These are phyloP conservation scores for Xylaria multiplex DNA, from an alignment of 2,329 filamentous ascomycete species.

Conservation along the genomic window DNA sequence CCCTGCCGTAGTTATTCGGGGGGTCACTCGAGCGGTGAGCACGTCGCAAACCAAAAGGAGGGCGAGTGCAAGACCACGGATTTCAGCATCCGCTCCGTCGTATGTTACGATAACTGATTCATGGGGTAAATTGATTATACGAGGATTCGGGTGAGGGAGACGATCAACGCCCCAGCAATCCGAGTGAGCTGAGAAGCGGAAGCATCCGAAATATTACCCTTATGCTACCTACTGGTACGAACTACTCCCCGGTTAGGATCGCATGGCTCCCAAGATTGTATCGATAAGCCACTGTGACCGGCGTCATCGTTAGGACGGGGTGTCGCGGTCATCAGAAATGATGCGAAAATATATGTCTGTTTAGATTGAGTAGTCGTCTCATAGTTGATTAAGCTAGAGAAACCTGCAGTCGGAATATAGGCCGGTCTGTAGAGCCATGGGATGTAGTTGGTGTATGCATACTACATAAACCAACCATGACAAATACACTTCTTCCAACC, in stretches of 20 bases:
- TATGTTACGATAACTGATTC: slow-evolving; percentile 30
- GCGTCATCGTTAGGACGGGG: background rate
- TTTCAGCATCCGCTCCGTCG: slow-evolving; percentile 35
- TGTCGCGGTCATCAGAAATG: background rate
- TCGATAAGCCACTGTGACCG: background rate
- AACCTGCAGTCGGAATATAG: slow-evolving; percentile 3
- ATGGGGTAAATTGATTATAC: background rate
- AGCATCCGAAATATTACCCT: background rate
- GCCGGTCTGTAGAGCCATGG: background rate
- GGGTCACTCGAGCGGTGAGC: slow-evolving; percentile 30
- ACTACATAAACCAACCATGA: slow-evolving; percentile 12
- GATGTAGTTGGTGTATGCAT: slow-evolving; percentile 1
- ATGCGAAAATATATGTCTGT: background rate
- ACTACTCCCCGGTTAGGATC: background rate
- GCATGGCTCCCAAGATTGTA: background rate
- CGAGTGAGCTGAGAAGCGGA: slow-evolving; percentile 1
- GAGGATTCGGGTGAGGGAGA: background rate
- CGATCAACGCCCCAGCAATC: background rate
- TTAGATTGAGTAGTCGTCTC: background rate
- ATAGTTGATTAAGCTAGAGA: background rate
- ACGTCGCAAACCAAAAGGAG: slow-evolving; percentile 21
- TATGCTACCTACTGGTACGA: background rate
- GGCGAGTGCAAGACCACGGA: slow-evolving; percentile 34
- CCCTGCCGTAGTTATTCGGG: slow-evolving; percentile 29
- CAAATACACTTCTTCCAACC: slow-evolving; percentile 6